Conservation (phyloP, 345 rosid species). For the Eucalyptus erythrocorys region DNA sequence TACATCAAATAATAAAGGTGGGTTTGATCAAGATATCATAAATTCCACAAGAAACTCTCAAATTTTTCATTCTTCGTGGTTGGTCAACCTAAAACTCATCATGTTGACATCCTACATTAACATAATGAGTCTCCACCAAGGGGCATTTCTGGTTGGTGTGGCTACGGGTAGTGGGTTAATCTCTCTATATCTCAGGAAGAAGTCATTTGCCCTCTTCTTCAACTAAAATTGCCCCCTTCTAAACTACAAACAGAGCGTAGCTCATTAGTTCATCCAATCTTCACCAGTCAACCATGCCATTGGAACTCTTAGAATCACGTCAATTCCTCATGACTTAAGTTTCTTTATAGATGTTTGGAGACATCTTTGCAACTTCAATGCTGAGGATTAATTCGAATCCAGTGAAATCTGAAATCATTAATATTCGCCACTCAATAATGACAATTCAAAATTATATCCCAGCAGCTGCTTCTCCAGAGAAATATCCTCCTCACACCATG, state of each 20-base stretch:
- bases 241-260: background rate
- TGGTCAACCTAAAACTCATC: background rate
- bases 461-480: background rate
- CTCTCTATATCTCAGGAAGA: background rate
- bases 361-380: background rate
- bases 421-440: background rate
- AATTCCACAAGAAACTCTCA: background rate
- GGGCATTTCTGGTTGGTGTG: background rate
- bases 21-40: background rate
- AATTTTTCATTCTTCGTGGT: background rate
- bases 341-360: background rate
- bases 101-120: background rate
- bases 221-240: background rate
- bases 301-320: background rate
- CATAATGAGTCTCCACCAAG: background rate
- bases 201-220: background rate
- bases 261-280: background rate
- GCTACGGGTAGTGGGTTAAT: background rate
- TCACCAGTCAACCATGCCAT: background rate
- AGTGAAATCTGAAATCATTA: background rate
- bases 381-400: background rate
- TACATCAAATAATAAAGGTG: background rate
- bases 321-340: background rate
- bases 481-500: background rate
- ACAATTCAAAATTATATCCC: background rate